phyloP scores from a whole-genome alignment of 345 rosid genomes.

The Pugionium dolabratum region DNA sequence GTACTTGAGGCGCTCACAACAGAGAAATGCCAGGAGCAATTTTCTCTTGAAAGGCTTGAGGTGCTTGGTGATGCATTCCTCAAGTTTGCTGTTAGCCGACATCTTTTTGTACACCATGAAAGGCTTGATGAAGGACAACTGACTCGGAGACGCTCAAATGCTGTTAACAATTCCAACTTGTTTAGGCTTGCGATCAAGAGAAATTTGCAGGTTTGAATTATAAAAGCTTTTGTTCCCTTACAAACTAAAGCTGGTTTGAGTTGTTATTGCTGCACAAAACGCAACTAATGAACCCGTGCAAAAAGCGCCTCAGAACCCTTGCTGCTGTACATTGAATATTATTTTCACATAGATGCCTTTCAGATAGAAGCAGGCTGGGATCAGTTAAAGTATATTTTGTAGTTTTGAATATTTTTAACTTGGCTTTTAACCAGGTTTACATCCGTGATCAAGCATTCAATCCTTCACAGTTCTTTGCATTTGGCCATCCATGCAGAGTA shows the following conservation, averaged over 20 bases:
- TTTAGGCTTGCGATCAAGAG: conserved; percentile 59
- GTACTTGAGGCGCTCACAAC: conserved; percentile 92
- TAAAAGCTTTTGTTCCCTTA: conserved; percentile 14
- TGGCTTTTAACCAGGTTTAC: conserved; percentile 56
- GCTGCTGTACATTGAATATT: conserved; percentile 2
- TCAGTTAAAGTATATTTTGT: too few species aligned
- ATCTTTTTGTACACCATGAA: conserved; percentile 72
- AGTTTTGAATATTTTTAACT: conserved; percentile 7
- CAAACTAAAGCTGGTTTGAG: conserved; percentile 20
- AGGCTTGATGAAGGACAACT: conserved; percentile 84
- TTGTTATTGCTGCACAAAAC: conserved; percentile 4
- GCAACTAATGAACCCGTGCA: conserved; percentile 19
- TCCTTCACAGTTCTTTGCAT: conserved; percentile 76
- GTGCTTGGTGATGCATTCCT: conserved; percentile 89
- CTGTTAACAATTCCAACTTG: conserved; percentile 76
- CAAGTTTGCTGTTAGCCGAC: conserved; percentile 79
- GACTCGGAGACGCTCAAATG: conserved; percentile 74
- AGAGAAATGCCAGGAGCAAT: conserved; percentile 92
- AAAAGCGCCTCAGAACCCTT: conserved; percentile 26
- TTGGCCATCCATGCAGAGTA: conserved; percentile 67
- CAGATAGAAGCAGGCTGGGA: conserved; percentile 22
- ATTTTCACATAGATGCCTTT: too few species aligned
- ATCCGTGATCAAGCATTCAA: conserved; percentile 87
- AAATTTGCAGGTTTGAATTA: conserved; percentile 66
- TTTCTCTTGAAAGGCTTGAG: conserved; percentile 95